phyloP scores from a whole-genome alignment of 352 stramenopile genomes.

The Phytopythium sindhum region DNA sequence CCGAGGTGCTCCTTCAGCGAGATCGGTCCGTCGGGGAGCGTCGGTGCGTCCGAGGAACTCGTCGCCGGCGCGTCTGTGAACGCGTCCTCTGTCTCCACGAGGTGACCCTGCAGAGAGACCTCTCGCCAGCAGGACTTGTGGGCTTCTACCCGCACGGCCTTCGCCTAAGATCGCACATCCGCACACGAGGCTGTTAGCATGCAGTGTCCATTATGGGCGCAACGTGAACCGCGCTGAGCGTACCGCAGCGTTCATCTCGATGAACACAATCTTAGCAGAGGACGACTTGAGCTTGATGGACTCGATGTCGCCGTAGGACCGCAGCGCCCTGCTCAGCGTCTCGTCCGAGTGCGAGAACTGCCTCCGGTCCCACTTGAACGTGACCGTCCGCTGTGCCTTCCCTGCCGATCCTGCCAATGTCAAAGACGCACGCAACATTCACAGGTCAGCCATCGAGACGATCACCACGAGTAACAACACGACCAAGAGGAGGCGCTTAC shows the following conservation, averaged over 20 bases:
- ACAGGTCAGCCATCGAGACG: not conserved
- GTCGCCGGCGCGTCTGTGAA: constrained; percentile 12
- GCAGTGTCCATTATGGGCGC: not conserved
- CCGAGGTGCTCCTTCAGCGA: constrained; percentile 47
- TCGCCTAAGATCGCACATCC: constrained; percentile 21
- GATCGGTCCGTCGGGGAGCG: constrained; percentile 42
- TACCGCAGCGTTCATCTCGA: constrained; percentile 39
- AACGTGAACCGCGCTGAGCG: not conserved
- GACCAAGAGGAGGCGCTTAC: constrained; percentile 1
- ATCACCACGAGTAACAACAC: not conserved
- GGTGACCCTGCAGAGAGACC: constrained; percentile 71
- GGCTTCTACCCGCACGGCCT: constrained; percentile 61
- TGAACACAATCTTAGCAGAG: constrained; percentile 67
- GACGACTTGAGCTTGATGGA: constrained; percentile 65
- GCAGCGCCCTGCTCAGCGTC: constrained; percentile 54
- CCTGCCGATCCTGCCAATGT: constrained; percentile 11
- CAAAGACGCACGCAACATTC: not conserved
- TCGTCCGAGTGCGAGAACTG: constrained; percentile 73
- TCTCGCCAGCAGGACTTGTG: constrained; percentile 69
- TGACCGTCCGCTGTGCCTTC: constrained; percentile 74
- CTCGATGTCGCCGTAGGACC: constrained; percentile 62
- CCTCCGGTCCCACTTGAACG: constrained; percentile 71
- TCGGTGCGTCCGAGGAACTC: constrained; percentile 10
- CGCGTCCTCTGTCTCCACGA: constrained; percentile 53
- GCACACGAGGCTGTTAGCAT: not conserved